Evolutionary conservation across 768 basidiomycete species (phyloP), one percentile per base, ranked within the genome.

Genomic region (Leccinum boreale): DNA sequence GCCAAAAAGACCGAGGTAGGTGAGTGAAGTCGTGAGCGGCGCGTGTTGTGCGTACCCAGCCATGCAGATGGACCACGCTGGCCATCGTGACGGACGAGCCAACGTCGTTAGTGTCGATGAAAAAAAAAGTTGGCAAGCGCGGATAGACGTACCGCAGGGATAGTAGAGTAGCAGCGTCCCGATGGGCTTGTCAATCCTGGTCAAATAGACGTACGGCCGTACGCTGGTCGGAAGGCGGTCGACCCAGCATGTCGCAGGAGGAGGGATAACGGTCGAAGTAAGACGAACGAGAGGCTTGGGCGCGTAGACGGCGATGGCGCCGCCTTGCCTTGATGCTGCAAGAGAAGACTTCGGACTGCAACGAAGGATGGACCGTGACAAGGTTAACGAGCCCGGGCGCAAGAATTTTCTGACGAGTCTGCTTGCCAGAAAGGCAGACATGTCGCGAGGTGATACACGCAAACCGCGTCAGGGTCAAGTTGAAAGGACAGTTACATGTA

Each of bases 31-130:
- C 2, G 83, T 80, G 48, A 81, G 77, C 0, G 94, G 90, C 5
- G 82, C 76, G 21, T 86, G 78, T 8, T 85, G 74, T 11, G 91
- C 87, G 65, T 94, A 95, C 2, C 92, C 86, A 0, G 94, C 94
- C 91, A 99, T 96, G 7, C 93, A 92, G 67, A 99, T 97, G 10
- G 94, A 93, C 97, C 97, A 99, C 8, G 94, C 97, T 99, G 26
- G 42, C 19, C 63, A 12, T 28, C 21, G n/a, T 33, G 14, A 15
- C n/a, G 29, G 48, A 55, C 35, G 17, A 44, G 23, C 1, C 31
- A 10, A 33, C 0, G 31, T 33, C 21, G 35, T 56, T 35, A 56
- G 52, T 23, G 24, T 33, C 15, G n/a, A 15, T 23, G 26, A 11
- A 42, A 42, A n/a, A 42, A 42, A n/a, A 19, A 12, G 29, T 31